phyloP scores from a whole-genome alignment of 2,329 filamentous ascomycete genomes.

The Juglanconis oblonga region DNA sequence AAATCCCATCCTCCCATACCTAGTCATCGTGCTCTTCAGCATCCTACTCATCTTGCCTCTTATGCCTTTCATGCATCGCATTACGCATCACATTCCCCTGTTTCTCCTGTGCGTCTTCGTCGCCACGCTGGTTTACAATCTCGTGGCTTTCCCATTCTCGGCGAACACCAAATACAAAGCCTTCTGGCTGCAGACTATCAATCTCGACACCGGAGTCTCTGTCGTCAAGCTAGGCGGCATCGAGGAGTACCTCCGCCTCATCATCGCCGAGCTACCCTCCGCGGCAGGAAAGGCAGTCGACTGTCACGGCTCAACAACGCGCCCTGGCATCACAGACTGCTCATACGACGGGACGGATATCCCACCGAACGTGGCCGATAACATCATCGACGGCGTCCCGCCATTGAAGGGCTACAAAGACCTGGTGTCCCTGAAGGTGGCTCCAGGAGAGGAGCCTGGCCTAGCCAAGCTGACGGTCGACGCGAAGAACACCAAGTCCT shows the following conservation, averaged over 20 bases:
- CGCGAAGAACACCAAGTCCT: slow-evolving; percentile 75
- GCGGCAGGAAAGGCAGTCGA: slow-evolving; percentile 58
- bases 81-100: slow-evolving; percentile 77
- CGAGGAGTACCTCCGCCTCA: slow-evolving; percentile 61
- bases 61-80: slow-evolving; percentile 81
- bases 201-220: slow-evolving; percentile 72
- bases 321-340: slow-evolving; percentile 60
- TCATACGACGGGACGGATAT: slow-evolving; percentile 62
- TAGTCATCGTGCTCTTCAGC: slow-evolving; percentile 65
- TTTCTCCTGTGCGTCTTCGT: slow-evolving; percentile 71
- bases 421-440: slow-evolving; percentile 67
- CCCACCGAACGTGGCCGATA: slow-evolving; percentile 59
- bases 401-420: slow-evolving; percentile 42
- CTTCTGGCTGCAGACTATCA: slow-evolving; percentile 78
- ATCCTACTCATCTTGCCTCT: slow-evolving; percentile 73
- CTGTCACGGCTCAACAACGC: slow-evolving; percentile 45
- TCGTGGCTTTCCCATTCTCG: slow-evolving; percentile 86
- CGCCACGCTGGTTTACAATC: slow-evolving; percentile 80
- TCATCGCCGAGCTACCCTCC: slow-evolving; percentile 69
- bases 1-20: slow-evolving; percentile 66
- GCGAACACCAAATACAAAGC: slow-evolving; percentile 76
- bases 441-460: slow-evolving; percentile 28
- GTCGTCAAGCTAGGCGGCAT: slow-evolving; percentile 67
- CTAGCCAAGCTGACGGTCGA: slow-evolving; percentile 63
- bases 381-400: slow-evolving; percentile 36